Base-by-base conservation (phyloP, 441 rosid species). In the Adansonia gregorii region DNA sequence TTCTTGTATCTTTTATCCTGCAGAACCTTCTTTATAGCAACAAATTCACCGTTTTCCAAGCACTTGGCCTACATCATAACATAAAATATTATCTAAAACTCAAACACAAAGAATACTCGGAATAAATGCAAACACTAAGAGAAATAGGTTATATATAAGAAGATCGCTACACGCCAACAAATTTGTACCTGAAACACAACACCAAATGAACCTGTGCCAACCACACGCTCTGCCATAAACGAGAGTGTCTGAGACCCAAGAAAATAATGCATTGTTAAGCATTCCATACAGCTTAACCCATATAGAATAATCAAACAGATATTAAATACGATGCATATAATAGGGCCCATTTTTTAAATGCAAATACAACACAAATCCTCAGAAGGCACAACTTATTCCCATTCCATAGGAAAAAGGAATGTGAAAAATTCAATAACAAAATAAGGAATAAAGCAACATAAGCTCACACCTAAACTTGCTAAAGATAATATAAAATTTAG, bases 1-100 rank as follows among this genome's bases (percentile, higher is more conserved):
- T 94, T 94, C 83, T 92, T 94, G 92, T 92, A 92, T 88, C 97
- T 94, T 83, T 90, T 94, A 80, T 94, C 98, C 81, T 92, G 97
- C 76, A 91, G 78, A 74, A 92, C 98, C 86, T 94, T 94, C 92
- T 94, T 94, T 69, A 94, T 92, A 72, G 98, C 97, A 74, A 94
- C 92, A 73, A 89, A 80, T 76, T 91, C 97, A 43, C 90, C 94
- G 1, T 89, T 87, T 84, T 94, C 98, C 59, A 94, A 67, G 83
- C 97, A 94, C 85, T 90, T 94, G 6, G 98, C 97, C 98, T 94
- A 79, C 61, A 68, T 61, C 64, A 81, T 14, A 79, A 76, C 59
- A 81, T 19, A 22, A 48, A 52, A 19, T 54, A n/a, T n/a, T 35
- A 35, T 1, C 2, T 9, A 43, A 17, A 73, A 43, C 20, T 39